Percentiles rank a stretch among this genome's conserved stretches.
These are phyloP conservation scores for Phylloporus sp. DNA, from an alignment of 1,284 basidiomycete species.

Conservation along the genomic window DNA sequence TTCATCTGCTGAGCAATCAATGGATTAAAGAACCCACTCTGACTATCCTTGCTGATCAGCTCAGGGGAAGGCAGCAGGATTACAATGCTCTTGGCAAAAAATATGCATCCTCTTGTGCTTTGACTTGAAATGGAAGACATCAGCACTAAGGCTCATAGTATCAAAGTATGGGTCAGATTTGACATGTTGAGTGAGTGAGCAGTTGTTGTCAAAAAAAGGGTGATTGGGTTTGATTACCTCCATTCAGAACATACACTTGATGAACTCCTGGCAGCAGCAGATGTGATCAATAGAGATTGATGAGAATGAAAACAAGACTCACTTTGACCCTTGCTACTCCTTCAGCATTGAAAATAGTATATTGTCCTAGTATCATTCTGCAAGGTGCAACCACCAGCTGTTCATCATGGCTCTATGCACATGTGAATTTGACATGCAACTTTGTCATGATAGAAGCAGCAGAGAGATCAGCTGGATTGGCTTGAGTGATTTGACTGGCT, in stretches of 20 bases:
- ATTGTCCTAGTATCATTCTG: not conserved
- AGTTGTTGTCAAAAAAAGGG: constrained; percentile 49
- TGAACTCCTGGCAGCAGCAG: not conserved
- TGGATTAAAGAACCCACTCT: constrained; percentile 41
- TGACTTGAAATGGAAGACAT: constrained; percentile 52
- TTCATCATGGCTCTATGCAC: constrained; percentile 2
- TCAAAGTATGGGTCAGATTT: constrained; percentile 35
- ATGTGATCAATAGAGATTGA: not conserved
- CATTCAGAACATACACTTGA: not conserved
- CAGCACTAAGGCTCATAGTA: constrained; percentile 41
- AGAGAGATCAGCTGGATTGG: not conserved
- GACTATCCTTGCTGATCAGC: constrained; percentile 34
- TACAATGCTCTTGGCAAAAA: constrained; percentile 48
- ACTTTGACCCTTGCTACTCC: not conserved
- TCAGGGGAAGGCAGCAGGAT: constrained; percentile 44
- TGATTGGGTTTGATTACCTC: constrained; percentile 18
- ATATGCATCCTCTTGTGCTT: constrained; percentile 46
- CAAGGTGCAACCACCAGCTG: not conserved
- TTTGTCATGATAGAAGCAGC: not conserved
- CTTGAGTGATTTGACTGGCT: not conserved
- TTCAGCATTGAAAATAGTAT: not conserved
- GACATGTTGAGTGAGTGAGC: constrained; percentile 35
- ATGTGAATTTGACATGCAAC: not conserved
- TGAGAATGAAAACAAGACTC: not conserved
- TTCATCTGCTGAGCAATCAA: constrained; percentile 34